phyloP scores from a whole-genome alignment of 345 rosid species.

The Bruguiera gymnorhiza region DNA sequence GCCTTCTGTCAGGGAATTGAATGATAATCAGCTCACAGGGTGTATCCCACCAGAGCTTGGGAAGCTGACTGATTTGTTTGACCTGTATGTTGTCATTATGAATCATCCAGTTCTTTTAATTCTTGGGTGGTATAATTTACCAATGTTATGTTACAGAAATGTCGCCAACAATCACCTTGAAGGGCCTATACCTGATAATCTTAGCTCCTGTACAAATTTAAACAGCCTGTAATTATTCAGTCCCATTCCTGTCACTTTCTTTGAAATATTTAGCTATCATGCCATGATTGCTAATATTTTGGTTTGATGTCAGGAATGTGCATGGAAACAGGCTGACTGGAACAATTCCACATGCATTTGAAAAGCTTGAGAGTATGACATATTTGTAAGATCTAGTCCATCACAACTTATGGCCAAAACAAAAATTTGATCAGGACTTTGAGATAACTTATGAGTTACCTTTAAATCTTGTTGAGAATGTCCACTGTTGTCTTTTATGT shows the following conservation, averaged over 20 bases:
- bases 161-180: slow-evolving; percentile 76
- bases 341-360: slow-evolving; percentile 69
- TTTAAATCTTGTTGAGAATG: too few species aligned
- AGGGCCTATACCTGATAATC: slow-evolving; percentile 82
- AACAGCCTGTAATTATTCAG: slow-evolving; percentile 69
- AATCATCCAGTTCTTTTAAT: background rate
- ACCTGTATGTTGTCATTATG: slow-evolving; percentile 56
- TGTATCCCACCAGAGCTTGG: slow-evolving; percentile 88
- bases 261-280: background rate
- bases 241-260: background rate
- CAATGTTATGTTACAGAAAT: slow-evolving; percentile 47
- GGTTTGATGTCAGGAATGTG: slow-evolving; percentile 54
- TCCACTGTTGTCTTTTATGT: background rate
- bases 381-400: slow-evolving; percentile 57
- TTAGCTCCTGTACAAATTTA: slow-evolving; percentile 85
- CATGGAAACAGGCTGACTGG: slow-evolving; percentile 82
- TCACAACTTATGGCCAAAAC: too few species aligned
- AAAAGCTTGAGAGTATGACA: slow-evolving; percentile 87
- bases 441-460: too few species aligned
- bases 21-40: slow-evolving; percentile 71
- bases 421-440: too few species aligned
- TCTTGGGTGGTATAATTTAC: background rate
- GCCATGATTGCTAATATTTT: slow-evolving; percentile 10
- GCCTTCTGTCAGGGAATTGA: slow-evolving; percentile 65
- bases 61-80: slow-evolving; percentile 88